A percentile compares a stretch with the other conserved stretches of the same genome.
Evolutionary conservation across 2,329 filamentous ascomycete genomes (phyloP).

Genomic region (Orbilia oligospora): DNA sequence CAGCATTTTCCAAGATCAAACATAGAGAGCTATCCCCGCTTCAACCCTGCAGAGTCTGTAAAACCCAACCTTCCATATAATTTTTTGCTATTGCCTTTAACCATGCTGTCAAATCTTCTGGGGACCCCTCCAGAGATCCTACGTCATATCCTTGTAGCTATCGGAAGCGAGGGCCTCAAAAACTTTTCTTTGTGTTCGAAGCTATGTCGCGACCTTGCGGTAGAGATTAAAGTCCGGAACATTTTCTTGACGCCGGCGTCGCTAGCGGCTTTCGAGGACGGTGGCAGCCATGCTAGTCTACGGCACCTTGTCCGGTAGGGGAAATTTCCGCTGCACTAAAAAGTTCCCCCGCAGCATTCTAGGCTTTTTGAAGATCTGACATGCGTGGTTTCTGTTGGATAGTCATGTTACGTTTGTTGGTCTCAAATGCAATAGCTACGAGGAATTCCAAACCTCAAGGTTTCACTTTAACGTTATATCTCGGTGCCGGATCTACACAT

Average conservation of each 20-base stretch:
- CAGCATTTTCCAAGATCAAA: slow-evolving; percentile 32
- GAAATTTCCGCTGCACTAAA: slow-evolving; percentile 14
- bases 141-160: slow-evolving; percentile 24
- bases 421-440: slow-evolving; percentile 25
- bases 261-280: slow-evolving; percentile 30
- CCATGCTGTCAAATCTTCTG: slow-evolving; percentile 23
- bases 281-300: slow-evolving; percentile 21
- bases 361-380: slow-evolving; percentile 25
- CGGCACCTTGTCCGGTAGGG: slow-evolving; percentile 29
- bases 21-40: slow-evolving; percentile 22
- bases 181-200: slow-evolving; percentile 39
- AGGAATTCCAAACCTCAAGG: slow-evolving; percentile 23
- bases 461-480: slow-evolving; percentile 24
- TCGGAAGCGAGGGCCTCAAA: slow-evolving; percentile 39
- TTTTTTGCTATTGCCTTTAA: slow-evolving; percentile 21
- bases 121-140: slow-evolving; percentile 29
- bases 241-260: slow-evolving; percentile 24
- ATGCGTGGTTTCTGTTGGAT: slow-evolving; percentile 13
- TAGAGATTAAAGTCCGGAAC: slow-evolving; percentile 19
- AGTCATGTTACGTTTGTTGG: slow-evolving; percentile 33
- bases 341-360: slow-evolving; percentile 12
- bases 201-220: slow-evolving; percentile 30
- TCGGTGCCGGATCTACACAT: slow-evolving; percentile 20
- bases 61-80: slow-evolving; percentile 26
- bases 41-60: slow-evolving; percentile 19